phyloP scores from a whole-genome alignment of 2,329 filamentous ascomycete species.

The Calonectria hawksworthii region DNA sequence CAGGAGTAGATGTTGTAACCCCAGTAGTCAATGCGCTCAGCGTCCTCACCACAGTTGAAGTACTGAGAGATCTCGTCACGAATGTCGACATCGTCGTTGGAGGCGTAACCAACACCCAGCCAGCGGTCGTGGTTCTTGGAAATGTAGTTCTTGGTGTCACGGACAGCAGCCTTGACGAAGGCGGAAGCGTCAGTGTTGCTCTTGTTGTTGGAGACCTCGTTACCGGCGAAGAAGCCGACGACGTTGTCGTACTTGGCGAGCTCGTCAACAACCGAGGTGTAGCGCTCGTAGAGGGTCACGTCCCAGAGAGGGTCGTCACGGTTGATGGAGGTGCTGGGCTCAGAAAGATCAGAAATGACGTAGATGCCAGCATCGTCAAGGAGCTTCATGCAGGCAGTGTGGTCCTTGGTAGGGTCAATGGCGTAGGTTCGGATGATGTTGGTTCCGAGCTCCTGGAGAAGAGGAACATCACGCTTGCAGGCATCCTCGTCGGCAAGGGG shows the following conservation, averaged over 20 bases:
- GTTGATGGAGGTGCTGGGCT: conserved; percentile 88
- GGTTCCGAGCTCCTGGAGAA: conserved; percentile 82
- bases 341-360: conserved; percentile 89
- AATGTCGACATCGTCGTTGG: conserved; percentile 90
- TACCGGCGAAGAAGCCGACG: conserved; percentile 98
- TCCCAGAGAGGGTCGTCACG: conserved; percentile 85
- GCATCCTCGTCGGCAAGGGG: conserved; percentile 79
- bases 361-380: conserved; percentile 92
- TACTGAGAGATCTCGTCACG: conserved; percentile 87
- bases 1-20: conserved; percentile 99
- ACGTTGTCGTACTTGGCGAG: conserved; percentile 89
- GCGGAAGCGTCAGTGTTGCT: conserved; percentile 93
- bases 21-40: conserved; percentile 91
- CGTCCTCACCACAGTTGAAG: conserved; percentile 86
- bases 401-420: conserved; percentile 83
- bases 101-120: conserved; percentile 94
- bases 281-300: conserved; percentile 81
- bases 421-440: conserved; percentile 98
- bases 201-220: conserved; percentile 91
- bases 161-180: conserved; percentile 97
- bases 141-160: conserved; percentile 97
- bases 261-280: conserved; percentile 86
- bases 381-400: conserved; percentile 86
- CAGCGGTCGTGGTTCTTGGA: conserved; percentile 80
- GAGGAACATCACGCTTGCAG: conserved; percentile 90